A percentile compares a stretch with the other conserved stretches of the same genome.
phyloP scores from a whole-genome alignment of 106 monocot genomes.

The Triglochin maritima region DNA sequence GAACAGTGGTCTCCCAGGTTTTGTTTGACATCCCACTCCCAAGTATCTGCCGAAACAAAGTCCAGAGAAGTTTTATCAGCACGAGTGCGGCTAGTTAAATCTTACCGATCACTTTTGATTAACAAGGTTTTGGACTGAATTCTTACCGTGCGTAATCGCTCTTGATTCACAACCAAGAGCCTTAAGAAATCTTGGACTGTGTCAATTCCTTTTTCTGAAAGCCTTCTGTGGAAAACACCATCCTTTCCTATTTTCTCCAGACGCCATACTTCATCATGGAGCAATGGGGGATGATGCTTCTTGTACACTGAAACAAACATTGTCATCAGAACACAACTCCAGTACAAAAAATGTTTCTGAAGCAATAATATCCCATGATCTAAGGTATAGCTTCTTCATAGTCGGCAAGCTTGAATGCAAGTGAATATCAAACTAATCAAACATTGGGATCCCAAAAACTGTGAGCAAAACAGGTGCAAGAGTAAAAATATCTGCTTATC shows the following conservation, averaged over 20 bases:
- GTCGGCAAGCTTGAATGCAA: too few relatives aligned
- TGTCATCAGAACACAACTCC: background rate
- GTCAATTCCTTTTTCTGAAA: conserved; percentile 36
- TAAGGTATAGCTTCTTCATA: too few relatives aligned
- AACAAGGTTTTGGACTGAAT: background rate
- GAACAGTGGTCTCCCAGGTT: conserved; percentile 68
- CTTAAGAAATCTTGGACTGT: conserved; percentile 73
- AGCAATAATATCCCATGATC: too few relatives aligned
- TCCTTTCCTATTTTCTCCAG: conserved; percentile 92
- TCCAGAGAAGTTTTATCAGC: too few relatives aligned
- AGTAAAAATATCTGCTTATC: too few relatives aligned
- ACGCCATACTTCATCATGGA: conserved; percentile 78
- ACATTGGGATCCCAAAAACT: too few relatives aligned
- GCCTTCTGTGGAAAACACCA: conserved; percentile 78
- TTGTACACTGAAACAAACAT: conserved; percentile 45
- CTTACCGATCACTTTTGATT: background rate
- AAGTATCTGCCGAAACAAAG: conserved; percentile 37
- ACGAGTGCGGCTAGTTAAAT: background rate
- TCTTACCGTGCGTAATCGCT: conserved; percentile 53
- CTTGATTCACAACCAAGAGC: conserved; percentile 35
- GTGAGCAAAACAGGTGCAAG: too few relatives aligned
- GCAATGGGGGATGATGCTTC: conserved; percentile 82
- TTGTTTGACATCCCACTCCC: conserved; percentile 82
- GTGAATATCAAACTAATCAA: too few relatives aligned
- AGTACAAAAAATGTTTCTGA: too few relatives aligned